Evolutionary conservation across 371 early-diverging fungal species (phyloP).

Genomic region (Dichotomocladium elegans): DNA sequence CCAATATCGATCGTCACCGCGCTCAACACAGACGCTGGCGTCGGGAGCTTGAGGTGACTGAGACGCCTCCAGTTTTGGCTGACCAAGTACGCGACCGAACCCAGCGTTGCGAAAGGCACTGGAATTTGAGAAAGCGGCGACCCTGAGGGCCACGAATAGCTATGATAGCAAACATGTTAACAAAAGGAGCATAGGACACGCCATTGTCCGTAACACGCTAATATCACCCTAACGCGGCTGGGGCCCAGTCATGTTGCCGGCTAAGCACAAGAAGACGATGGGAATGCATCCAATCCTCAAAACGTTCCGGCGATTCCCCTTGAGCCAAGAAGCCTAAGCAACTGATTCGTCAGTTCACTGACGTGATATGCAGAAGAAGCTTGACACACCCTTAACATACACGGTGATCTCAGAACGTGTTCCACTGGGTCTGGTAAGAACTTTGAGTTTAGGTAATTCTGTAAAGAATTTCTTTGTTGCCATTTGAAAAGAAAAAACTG

Average conservation of each 20-base stretch:
- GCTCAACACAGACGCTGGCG: slow-evolving; percentile 35
- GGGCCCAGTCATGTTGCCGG: slow-evolving; percentile 34
- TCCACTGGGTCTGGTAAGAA: slow-evolving; percentile 29
- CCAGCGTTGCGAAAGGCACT: slow-evolving; percentile 36
- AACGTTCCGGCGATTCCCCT: slow-evolving; percentile 41
- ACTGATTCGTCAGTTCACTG: background rate
- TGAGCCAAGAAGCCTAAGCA: slow-evolving; percentile 23
- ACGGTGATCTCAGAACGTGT: slow-evolving; percentile 37
- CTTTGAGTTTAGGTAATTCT: slow-evolving; percentile 32
- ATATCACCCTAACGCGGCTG: slow-evolving; percentile 38
- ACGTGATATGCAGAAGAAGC: background rate
- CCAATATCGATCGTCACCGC: slow-evolving; percentile 36
- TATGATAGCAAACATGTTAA: no score
- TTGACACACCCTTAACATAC: slow-evolving; percentile 41
- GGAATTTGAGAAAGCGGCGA: slow-evolving; percentile 28
- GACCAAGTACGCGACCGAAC: slow-evolving; percentile 34
- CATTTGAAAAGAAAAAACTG: no score
- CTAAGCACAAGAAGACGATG: slow-evolving; percentile 40
- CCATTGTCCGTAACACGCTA: background rate
- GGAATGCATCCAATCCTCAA: slow-evolving; percentile 49
- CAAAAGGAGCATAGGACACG: background rate
- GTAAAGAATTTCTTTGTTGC: slow-evolving; percentile 30
- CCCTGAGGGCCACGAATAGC: slow-evolving; percentile 51
- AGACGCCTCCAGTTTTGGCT: slow-evolving; percentile 26
- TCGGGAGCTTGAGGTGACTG: slow-evolving; percentile 28